These are phyloP conservation scores for Yamadazyma taylorii DNA, from an alignment of 1,139 yeast species.

Conservation along the genomic window DNA sequence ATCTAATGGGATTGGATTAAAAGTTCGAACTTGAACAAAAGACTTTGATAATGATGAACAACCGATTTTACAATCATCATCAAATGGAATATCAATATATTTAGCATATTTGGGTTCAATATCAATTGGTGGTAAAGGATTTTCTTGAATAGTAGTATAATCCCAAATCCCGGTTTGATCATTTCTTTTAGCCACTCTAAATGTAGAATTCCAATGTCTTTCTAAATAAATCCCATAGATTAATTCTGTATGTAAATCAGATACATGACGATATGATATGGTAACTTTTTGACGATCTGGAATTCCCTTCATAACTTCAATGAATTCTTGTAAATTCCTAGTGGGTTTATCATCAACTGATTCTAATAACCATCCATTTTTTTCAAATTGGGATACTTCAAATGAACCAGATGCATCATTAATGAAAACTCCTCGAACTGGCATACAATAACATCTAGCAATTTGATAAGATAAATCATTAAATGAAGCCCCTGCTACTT, in stretches of 20 bases:
- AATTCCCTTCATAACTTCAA: conserved; percentile 72
- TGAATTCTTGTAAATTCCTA: conserved; percentile 68
- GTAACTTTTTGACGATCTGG: conserved; percentile 79
- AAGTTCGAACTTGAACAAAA: conserved; percentile 68
- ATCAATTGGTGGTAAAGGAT: conserved; percentile 53
- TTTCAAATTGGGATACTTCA: conserved; percentile 57
- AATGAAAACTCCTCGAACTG: conserved; percentile 80
- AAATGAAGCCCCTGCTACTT: conserved; percentile 84
- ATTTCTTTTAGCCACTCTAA: conserved; percentile 73
- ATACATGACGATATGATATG: conserved; percentile 71
- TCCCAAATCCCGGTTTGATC: conserved; percentile 90
- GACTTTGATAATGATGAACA: conserved; percentile 52
- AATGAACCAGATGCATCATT: conserved; percentile 81
- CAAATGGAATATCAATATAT: conserved; percentile 68
- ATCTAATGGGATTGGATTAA: conserved; percentile 70
- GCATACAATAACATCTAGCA: conserved; percentile 81
- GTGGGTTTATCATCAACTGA: conserved; percentile 75
- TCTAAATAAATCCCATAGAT: conserved; percentile 68
- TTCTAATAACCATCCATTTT: conserved; percentile 71
- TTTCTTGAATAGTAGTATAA: conserved; percentile 63
- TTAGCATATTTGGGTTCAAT: conserved; percentile 60
- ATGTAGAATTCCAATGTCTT: conserved; percentile 80
- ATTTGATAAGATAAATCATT: conserved; percentile 84
- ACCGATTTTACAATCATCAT: conserved; percentile 42
- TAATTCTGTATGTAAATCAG: conserved; percentile 75